Evolutionary conservation across 805 yeast species (phyloP), one percentile per base, ranked within the genome.

Genomic region (Candida ipomoeae): DNA sequence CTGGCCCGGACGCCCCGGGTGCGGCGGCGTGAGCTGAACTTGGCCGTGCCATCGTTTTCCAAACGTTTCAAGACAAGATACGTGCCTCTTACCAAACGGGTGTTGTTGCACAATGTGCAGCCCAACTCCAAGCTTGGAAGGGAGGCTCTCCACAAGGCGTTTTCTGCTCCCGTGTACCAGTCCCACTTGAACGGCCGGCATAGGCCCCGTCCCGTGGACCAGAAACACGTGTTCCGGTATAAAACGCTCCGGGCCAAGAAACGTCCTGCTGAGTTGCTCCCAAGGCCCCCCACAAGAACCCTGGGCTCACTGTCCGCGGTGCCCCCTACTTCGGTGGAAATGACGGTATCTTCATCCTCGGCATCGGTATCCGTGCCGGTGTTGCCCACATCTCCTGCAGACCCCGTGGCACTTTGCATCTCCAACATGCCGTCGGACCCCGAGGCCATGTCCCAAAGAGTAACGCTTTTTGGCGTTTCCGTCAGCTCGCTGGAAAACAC

Each of bases 51-150:
- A 1, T 33, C 45, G 6, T 14, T 42, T 11, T 20, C 46, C n/a
- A 34, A 23, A 20, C 33, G 46, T 2, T 44, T 48, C 48, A 53
- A 48, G 13, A 50, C 56, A 10, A 53, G 54, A 2, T 53, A 42
- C 23, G 56, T 53, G 15, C 49, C 52, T 18, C 35, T 40, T 31
- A 26, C 46, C 7, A 36, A 35, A 21, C 15, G 23, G 11, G 15
- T 15, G 21, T 18, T 43, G 38, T 15, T 43, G 8, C 46, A 43
- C 32, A 43, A 43, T 15, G 31, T 43, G 14, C 32, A 8, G 29
- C 38, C 46, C 13, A 31, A 38, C n/a, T 5, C 20, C 17, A 6
- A 6, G 5, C 20, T 33, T n/a, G 29, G 38, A n/a, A 43, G 20
- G 7, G 10, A 14, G 13, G 29, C 18, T 3, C 18, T 43, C 3